Evolutionary conservation across 148 eudicot genomes (phyloP).

Genomic region (Limonium bicolor): DNA sequence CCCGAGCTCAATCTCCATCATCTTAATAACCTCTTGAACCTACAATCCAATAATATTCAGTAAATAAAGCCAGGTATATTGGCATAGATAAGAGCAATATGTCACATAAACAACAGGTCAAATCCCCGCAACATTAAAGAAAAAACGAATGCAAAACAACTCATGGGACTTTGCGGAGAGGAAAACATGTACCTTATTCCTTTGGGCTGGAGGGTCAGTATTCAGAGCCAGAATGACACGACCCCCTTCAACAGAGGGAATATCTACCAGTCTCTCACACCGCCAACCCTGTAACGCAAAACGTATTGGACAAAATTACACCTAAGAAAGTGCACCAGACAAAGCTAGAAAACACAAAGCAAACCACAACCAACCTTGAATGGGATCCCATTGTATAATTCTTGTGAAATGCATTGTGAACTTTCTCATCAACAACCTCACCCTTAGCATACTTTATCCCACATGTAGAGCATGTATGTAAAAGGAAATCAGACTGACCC

Average conservation of each 20-base stretch:
- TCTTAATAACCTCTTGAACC: conserved; percentile 70
- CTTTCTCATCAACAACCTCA: conserved; percentile 61
- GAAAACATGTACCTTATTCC: conserved; percentile 41
- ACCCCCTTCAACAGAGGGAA: conserved; percentile 24
- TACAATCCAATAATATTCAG: conserved; percentile 7
- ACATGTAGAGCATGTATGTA: conserved; percentile 56
- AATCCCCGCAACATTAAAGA: not conserved
- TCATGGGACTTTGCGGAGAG: not conserved
- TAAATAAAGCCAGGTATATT: not conserved
- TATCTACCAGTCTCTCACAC: conserved; percentile 36
- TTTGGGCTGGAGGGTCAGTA: conserved; percentile 52
- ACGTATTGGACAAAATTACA: not conserved
- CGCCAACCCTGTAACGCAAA: conserved; percentile 58
- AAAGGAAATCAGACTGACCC: conserved; percentile 87
- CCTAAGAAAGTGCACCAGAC: not conserved
- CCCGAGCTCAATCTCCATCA: conserved; percentile 90
- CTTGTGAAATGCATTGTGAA: conserved; percentile 63
- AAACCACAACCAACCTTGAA: conserved; percentile 43
- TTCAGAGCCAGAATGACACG: conserved; percentile 51
- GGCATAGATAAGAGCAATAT: not conserved
- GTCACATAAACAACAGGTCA: not conserved
- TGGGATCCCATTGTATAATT: conserved; percentile 56
- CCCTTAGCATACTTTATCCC: conserved; percentile 76
- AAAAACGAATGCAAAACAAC: not conserved
- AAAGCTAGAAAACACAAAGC: not conserved